Conservation (phyloP, 352 stramenopile species). For the Phytophthora europaea region DNA sequence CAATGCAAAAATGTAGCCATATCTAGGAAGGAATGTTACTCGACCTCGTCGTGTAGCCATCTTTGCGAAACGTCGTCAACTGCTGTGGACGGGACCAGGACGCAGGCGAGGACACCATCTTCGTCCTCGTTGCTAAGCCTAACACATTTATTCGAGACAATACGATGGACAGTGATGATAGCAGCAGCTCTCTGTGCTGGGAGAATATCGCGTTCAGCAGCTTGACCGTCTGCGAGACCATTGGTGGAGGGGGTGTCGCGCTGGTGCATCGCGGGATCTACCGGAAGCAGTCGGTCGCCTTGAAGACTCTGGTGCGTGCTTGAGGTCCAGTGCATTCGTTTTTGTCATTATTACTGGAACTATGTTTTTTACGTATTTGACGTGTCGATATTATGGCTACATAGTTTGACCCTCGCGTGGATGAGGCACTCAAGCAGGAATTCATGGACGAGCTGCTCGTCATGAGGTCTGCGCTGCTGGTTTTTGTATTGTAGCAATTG, state of each 20-base stretch:
- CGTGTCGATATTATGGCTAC: background rate
- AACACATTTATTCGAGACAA: background rate
- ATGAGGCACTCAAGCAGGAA: constrained; percentile 89
- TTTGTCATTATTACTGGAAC: constrained; percentile 23
- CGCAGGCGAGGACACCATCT: background rate
- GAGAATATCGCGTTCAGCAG: constrained; percentile 85
- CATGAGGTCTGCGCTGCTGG: constrained; percentile 63
- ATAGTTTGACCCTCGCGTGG: constrained; percentile 89
- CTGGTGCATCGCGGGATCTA: constrained; percentile 91
- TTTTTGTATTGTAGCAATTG: background rate
- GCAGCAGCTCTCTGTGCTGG: constrained; percentile 48
- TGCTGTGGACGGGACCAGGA: background rate
- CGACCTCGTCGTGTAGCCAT: background rate
- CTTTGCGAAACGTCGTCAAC: background rate
- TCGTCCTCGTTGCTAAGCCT: background rate
- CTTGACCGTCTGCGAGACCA: constrained; percentile 83
- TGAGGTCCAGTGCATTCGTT: constrained; percentile 12
- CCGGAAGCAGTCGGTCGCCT: constrained; percentile 70
- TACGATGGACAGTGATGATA: constrained; percentile 35
- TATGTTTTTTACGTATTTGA: background rate
- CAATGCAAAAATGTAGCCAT: background rate
- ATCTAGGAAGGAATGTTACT: background rate
- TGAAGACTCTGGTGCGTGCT: constrained; percentile 89
- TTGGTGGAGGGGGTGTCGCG: constrained; percentile 91
- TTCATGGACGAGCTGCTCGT: constrained; percentile 95